Percentiles rank a stretch among this genome's conserved stretches.
phyloP scores from a whole-genome alignment of 495 filamentous ascomycete species.

The Bacidia gigantensis region DNA sequence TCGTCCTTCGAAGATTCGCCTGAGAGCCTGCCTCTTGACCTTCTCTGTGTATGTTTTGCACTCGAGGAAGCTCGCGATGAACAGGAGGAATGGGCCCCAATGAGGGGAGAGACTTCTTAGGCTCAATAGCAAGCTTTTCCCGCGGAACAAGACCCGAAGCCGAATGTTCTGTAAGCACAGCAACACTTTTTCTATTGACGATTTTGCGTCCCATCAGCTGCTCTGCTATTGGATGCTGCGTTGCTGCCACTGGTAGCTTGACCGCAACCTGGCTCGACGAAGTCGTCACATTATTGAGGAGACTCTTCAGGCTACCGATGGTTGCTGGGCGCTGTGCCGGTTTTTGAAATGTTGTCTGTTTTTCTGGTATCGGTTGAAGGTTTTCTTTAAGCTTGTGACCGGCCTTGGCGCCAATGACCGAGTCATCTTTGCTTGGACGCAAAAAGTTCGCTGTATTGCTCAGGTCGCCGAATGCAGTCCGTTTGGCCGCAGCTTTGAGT shows the following conservation, averaged over 20 bases:
- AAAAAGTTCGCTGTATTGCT: constrained; percentile 52
- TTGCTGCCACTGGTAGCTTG: constrained; percentile 17
- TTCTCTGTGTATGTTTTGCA: not conserved
- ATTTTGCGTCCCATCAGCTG: constrained; percentile 32
- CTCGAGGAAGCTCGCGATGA: constrained; percentile 7
- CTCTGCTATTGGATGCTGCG: constrained; percentile 11
- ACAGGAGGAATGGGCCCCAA: not conserved
- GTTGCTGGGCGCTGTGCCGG: constrained; percentile 54
- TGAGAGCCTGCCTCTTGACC: not conserved
- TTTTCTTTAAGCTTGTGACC: constrained; percentile 24
- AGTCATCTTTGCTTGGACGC: constrained; percentile 39
- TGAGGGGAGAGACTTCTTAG: not conserved
- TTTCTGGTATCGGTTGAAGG: constrained; percentile 29
- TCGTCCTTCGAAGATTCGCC: not conserved
- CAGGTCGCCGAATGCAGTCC: constrained; percentile 66
- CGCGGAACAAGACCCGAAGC: constrained; percentile 11
- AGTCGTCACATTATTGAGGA: constrained; percentile 30
- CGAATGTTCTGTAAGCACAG: constrained; percentile 49
- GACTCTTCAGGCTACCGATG: constrained; percentile 30
- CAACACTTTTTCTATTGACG: constrained; percentile 44
- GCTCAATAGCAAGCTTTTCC: not conserved
- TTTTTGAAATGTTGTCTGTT: constrained; percentile 37
- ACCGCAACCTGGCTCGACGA: constrained; percentile 22
- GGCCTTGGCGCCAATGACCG: constrained; percentile 35
- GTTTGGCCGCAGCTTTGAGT: constrained; percentile 55